Percentiles rank a stretch among this genome's conserved stretches.
Evolutionary conservation across 371 early-diverging fungal species (phyloP).

Genomic region (Dichotomocladium elegans): DNA sequence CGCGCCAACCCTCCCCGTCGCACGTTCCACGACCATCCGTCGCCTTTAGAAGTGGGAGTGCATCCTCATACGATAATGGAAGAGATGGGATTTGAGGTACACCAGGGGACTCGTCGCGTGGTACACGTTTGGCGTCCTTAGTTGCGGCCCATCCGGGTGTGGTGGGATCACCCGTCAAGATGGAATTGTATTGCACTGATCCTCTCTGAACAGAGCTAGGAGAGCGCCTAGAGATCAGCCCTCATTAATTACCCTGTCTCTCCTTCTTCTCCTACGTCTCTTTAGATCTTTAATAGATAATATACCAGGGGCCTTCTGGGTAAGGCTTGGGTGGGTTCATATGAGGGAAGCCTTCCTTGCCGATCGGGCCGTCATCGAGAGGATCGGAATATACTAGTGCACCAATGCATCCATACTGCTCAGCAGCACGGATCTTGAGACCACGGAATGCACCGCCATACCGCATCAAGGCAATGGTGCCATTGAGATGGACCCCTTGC

Average conservation of each 20-base stretch:
- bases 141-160: conserved; percentile 59
- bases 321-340: conserved; percentile 46
- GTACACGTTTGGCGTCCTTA: conserved; percentile 43
- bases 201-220: conserved; percentile 55
- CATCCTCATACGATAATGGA: conserved; percentile 66
- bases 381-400: conserved; percentile 38
- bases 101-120: conserved; percentile 35
- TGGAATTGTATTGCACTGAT: conserved; percentile 42
- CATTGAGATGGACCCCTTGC: conserved; percentile 42
- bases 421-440: conserved; percentile 57
- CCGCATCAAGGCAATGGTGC: conserved; percentile 57
- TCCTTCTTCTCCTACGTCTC: too few species aligned
- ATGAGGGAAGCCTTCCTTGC: conserved; percentile 15
- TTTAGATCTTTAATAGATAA: too few species aligned
- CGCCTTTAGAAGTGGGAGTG: conserved; percentile 49
- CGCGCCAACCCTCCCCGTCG: conserved; percentile 28
- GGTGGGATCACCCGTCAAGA: conserved; percentile 61
- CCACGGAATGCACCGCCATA: conserved; percentile 49
- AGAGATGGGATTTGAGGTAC: conserved; percentile 59
- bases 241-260: not conserved
- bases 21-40: conserved; percentile 38
- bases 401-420: conserved; percentile 52
- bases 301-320: conserved; percentile 55
- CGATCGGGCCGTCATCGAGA: conserved; percentile 13
- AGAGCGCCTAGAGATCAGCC: conserved; percentile 16